A percentile compares a stretch with the other conserved stretches of the same genome.
These are phyloP conservation scores for Coemansia sp. DNA, from an alignment of 192 early-diverging fungal species.

Conservation along the genomic window DNA sequence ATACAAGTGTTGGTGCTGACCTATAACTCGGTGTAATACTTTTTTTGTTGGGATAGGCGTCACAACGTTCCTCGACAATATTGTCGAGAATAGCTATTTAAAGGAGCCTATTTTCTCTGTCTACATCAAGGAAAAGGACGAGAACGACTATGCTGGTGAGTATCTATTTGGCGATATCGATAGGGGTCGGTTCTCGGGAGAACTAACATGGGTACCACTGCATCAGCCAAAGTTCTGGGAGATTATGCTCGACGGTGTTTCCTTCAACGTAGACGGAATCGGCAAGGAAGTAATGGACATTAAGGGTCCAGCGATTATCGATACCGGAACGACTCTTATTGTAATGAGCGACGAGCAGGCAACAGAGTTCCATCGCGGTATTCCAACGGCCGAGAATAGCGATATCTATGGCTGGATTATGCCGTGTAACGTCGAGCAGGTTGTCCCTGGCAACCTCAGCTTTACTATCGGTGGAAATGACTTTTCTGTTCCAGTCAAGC, in stretches of 20 bases:
- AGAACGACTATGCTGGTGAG: conserved; percentile 56
- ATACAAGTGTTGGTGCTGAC: background rate
- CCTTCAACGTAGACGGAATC: conserved; percentile 33
- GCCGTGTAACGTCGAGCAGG: conserved; percentile 51
- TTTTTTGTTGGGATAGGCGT: conserved; percentile 26
- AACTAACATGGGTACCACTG: conserved; percentile 58
- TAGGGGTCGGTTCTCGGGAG: conserved; percentile 49
- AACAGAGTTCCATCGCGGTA: conserved; percentile 56
- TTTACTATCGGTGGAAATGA: conserved; percentile 48
- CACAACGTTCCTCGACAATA: conserved; percentile 55
- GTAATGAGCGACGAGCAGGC: conserved; percentile 59
- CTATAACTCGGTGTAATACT: background rate
- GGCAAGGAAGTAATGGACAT: conserved; percentile 45
- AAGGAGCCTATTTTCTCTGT: conserved; percentile 70
- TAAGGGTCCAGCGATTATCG: conserved; percentile 55
- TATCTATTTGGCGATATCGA: conserved; percentile 63
- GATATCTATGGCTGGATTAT: conserved; percentile 54
- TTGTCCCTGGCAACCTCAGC: conserved; percentile 45
- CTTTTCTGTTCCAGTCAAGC: conserved; percentile 45
- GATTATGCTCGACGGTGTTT: conserved; percentile 51
- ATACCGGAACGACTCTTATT: conserved; percentile 67
- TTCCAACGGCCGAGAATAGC: conserved; percentile 48
- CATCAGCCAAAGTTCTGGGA: conserved; percentile 59
- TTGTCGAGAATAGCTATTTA: conserved; percentile 57
- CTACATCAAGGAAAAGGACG: conserved; percentile 57